Evolutionary conservation across 1,284 basidiomycete species (phyloP).

Genomic region (Schizophyllum commune): DNA sequence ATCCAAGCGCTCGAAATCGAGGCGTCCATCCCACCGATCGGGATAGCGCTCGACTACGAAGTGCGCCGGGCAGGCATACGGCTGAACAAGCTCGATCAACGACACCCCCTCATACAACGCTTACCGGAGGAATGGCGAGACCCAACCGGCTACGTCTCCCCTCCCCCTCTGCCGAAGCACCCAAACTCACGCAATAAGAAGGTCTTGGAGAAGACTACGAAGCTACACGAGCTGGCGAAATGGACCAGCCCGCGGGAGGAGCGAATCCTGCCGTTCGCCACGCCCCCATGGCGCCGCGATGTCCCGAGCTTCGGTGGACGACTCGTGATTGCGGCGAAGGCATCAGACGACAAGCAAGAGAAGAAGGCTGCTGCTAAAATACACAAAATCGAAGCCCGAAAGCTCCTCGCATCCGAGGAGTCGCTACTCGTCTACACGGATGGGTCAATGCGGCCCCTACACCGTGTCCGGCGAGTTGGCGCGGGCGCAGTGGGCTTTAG

Average conservation of each 20-base stretch:
- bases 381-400: constrained; percentile 8
- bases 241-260: constrained; percentile 11
- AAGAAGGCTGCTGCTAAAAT: constrained; percentile 5
- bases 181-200: background rate
- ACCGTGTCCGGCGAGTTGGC: constrained; percentile 12
- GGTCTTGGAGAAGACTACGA: constrained; percentile 8
- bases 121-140: constrained; percentile 14
- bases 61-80: constrained; percentile 11
- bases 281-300: constrained; percentile 14
- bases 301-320: background rate
- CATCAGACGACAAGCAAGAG: background rate
- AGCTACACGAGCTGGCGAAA: constrained; percentile 7
- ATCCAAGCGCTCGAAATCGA: constrained; percentile 23
- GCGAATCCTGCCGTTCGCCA: constrained; percentile 13
- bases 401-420: background rate
- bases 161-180: constrained; percentile 9
- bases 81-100: constrained; percentile 15
- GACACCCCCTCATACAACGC: constrained; percentile 16
- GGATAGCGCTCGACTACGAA: constrained; percentile 10
- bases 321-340: background rate
- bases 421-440: constrained; percentile 20
- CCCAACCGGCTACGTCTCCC: constrained; percentile 1
- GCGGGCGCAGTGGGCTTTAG: too few species aligned
- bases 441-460: constrained; percentile 16
- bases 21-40: constrained; percentile 22